Evolutionary conservation across 2,329 filamentous ascomycete genomes (phyloP), one percentile per base, ranked within the genome.

Genomic region (Pseudogymnoascus sp.): DNA sequence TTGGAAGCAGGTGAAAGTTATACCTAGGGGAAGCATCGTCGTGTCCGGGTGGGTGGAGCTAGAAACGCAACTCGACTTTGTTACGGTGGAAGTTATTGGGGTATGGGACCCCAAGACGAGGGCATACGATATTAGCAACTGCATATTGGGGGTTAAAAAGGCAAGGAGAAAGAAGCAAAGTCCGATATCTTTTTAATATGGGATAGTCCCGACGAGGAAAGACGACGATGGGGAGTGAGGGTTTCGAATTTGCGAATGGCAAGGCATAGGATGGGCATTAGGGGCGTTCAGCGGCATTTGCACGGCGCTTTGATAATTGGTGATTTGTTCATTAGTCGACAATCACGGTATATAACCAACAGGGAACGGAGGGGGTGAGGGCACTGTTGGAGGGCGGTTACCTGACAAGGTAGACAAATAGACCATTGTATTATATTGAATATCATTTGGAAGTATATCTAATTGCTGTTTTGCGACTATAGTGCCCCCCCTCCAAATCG

Each of bases 101-200:
- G 82, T 78, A 70, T 86, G 81, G 70, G 77, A 86, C 67, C 82
- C 83, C 1, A 80, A 82, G 68, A 77, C 76, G 39, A 75, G 76
- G 63, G 74, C 62, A 9, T 72, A 66, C 61, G 69, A 73, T 64
- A 11, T 61, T 11, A 69, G 66, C 14, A 74, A 71, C 57, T 32
- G 47, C 16, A 5, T 14, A 12, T 18, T 54, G 11, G 47, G 28
- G 25, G 28, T 54, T 20, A 28, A 28, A 6, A 32, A 32, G 16
- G 4, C 16, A 18, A 54, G 7, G 20, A 32, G 28, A 32, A 54
- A 54, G 47, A 54, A 12, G 14, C 47, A 54, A 20, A 14, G 9
- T 11, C 47, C 47, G 25, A 28, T 18, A 20, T 8, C 14, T 16
- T 37, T 37, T 30, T 54, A 14, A 54, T 28, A 54, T 54, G 12